Base-by-base conservation (phyloP, 352 stramenopile genomes). In the Globisporangium barbulae region DNA sequence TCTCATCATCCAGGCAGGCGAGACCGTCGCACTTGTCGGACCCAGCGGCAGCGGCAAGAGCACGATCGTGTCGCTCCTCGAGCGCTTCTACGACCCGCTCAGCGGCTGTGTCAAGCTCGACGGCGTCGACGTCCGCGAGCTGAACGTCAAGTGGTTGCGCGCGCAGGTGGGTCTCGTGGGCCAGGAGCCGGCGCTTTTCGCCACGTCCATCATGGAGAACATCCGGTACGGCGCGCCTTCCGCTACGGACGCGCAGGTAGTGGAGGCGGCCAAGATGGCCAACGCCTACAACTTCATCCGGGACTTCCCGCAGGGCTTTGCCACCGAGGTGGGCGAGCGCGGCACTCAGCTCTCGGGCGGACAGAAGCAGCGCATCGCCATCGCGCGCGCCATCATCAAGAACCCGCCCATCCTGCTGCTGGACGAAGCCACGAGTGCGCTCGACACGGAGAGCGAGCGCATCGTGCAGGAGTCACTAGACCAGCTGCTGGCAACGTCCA, bases 11-110 rank as follows among this genome's bases (percentile, higher is more conserved):
- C 63, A 65, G 41, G 64, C 72, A 5, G 78, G 78, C 5, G 44
- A 83, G 21, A 79, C 59, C 9, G 68, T 83, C 7, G 75, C 73
- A 7, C 57, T 63, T 3, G 57, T 63, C 22, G 57, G 57, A n/a
- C 57, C 57, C 25, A 63, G 57, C 83, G 22, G 58, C 71, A 31
- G 77, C 91, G 57, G 57, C 55, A 97, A 97, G 68, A 96, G 88
- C n/a, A 98, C 91, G 19, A 75, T 98, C 45, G 79, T 79, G 7
- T 75, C 85, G 19, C 72, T 97, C 1, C 70, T 98, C 3, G 96
- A 97, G 67, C 73, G 91, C 10, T 97, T 98, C 67, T 98, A 97
- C 64, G 89, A 98, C 68, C 75, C 96, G 6, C 33, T 35, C 1
- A 21, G 21, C 28, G 69, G 69, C 19, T 37, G 22, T 19, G 55